Percentiles rank a stretch among this genome's conserved stretches.
These are phyloP conservation scores for Solanum arcanum DNA, from an alignment of 257 asterid genomes.

Conservation along the genomic window DNA sequence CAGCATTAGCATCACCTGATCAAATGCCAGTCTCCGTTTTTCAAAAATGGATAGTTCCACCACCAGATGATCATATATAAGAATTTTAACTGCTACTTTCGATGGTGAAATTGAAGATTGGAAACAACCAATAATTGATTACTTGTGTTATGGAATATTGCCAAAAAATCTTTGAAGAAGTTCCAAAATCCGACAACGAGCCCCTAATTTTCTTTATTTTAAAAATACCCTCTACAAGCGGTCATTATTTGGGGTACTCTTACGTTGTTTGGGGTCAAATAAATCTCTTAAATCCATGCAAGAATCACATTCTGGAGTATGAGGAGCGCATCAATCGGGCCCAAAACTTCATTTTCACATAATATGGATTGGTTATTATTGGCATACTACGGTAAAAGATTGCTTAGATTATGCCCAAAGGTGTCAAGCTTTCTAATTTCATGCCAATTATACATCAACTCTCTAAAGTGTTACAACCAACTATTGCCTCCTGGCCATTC, in stretches of 20 bases:
- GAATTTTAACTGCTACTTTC: not conserved
- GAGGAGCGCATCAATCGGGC: accelerated
- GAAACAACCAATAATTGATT: not conserved
- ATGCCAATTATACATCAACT: not conserved
- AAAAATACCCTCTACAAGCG: too few species aligned
- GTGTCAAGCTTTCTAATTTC: too few species aligned
- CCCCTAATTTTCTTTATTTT: too few species aligned
- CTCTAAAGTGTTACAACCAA: not conserved
- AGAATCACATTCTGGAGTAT: not conserved
- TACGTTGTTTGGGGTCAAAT: not conserved
- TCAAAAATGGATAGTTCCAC: not conserved
- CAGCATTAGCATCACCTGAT: not conserved
- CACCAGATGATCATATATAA: not conserved
- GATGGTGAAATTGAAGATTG: not conserved
- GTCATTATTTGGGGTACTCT: not conserved
- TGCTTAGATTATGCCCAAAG: not conserved
- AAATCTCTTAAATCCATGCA: not conserved
- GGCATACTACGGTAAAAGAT: not conserved
- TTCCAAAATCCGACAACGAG: accelerated
- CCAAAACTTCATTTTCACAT: not conserved
- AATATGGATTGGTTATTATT: not conserved
- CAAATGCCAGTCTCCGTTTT: not conserved
- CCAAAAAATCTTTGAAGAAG: too few species aligned
- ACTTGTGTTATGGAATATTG: too few species aligned
- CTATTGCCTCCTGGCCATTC: not conserved